Evolutionary conservation across 495 filamentous ascomycete species (phyloP), one percentile per base, ranked within the genome.

Genomic region (Platismatia glauca): DNA sequence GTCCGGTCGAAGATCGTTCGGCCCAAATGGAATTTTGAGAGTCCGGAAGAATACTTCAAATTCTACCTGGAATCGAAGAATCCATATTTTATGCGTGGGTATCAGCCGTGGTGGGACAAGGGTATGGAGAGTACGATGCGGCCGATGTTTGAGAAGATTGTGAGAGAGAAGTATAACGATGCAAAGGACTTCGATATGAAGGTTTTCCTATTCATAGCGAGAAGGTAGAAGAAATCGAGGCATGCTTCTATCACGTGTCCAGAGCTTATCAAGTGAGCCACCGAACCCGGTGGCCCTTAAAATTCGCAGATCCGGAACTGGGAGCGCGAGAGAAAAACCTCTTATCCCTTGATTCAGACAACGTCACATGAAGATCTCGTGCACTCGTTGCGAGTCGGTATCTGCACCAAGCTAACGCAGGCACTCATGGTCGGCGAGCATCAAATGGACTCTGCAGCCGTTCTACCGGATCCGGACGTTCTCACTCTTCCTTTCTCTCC

Each of bases 51-150:
- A 7, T 60, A 27, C 22, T 60, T 20, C 22, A 6, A 48, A 12
- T 60, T 52, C 43, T 60, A 6, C 35, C 16, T 52, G 29, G 58
- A 60, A 27, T 60, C 58, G 38, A 60, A 52, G 58, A 60, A 60
- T 24, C 58, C 58, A 6, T 43, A 60, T 27, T 60, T 60, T 8
- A 37, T 60, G 15, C 43, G 58, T 16, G 58, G 3, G 39, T 60
- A 60, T 38, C 58, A 60, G 46, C 58, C 58, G 18, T 60, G 37
- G 37, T 60, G 58, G 43, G 58, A 60, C 29, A 60, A 60, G 15
- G 58, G 43, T 8, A 60, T 60, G 58, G 27, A 60, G 31, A 16
- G 58, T 48, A 33, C 44, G 29, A 44, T 60, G 43, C 27, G 58
- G 22, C 58, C 58, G 13, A 31, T 60, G 31, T 52, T 60, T 38